These are phyloP conservation scores for Quambalaria eucalypti DNA, from an alignment of 1,284 basidiomycete species.

Conservation along the genomic window DNA sequence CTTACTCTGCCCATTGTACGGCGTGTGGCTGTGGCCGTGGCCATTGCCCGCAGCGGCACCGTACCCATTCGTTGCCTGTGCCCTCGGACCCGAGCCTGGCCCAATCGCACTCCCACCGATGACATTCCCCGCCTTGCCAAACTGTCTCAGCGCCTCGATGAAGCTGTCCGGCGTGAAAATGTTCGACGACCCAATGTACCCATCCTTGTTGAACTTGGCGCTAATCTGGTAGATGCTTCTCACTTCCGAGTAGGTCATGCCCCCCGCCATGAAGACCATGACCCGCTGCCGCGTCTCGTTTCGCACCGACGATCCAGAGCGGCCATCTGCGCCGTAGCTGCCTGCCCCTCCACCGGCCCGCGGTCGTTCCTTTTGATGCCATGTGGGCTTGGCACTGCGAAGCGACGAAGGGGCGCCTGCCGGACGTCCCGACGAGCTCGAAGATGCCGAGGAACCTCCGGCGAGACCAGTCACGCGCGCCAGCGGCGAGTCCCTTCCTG, in stretches of 20 bases:
- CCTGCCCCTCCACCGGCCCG: background rate
- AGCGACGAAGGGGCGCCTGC: conserved; percentile 6
- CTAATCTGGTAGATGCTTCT: conserved; percentile 76
- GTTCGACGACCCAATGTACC: conserved; percentile 89
- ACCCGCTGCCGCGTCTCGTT: conserved; percentile 67
- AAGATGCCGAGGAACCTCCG: background rate
- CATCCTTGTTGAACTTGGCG: conserved; percentile 67
- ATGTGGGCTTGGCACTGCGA: conserved; percentile 16
- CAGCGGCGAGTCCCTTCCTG: conserved; percentile 11
- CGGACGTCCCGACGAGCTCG: background rate
- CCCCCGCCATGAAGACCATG: conserved; percentile 85
- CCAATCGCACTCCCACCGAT: conserved; percentile 2
- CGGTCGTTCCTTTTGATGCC: conserved; percentile 13
- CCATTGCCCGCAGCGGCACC: conserved; percentile 8
- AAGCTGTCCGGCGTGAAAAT: conserved; percentile 72
- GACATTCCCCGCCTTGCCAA: conserved; percentile 25
- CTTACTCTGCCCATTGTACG: background rate
- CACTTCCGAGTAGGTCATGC: conserved; percentile 93
- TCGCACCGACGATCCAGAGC: background rate
- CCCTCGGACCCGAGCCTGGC: background rate
- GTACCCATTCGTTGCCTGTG: background rate
- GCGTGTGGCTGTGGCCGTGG: too few relatives aligned
- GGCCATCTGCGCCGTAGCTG: background rate
- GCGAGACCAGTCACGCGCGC: conserved; percentile 9
- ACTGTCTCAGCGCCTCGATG: conserved; percentile 67